Conservation (phyloP, 2,329 filamentous ascomycete genomes). For the Cladophialophora exuberans region DNA sequence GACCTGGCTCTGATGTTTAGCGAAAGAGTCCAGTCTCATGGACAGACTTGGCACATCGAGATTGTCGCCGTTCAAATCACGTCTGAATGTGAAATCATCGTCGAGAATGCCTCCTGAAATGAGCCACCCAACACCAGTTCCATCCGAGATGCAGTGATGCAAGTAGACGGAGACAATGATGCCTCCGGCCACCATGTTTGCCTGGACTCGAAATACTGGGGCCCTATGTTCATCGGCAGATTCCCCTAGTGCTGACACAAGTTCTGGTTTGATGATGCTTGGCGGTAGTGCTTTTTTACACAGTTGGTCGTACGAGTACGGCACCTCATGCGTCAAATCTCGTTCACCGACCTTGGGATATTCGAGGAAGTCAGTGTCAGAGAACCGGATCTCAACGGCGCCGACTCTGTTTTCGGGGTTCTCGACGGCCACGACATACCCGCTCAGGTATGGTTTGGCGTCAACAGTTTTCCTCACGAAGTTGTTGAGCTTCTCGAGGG, state of each 20-base stretch:
- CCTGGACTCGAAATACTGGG: constrained; percentile 32
- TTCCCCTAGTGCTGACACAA: constrained; percentile 30
- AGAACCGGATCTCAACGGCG: constrained; percentile 31
- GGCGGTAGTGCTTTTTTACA: constrained; percentile 26
- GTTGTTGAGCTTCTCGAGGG: constrained; percentile 20
- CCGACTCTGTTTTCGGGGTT: constrained; percentile 18
- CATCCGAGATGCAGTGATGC: constrained; percentile 34
- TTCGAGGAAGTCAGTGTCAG: constrained; percentile 29
- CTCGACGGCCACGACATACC: constrained; percentile 28
- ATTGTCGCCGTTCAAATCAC: constrained; percentile 20
- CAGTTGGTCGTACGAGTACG: constrained; percentile 31
- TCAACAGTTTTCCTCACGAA: constrained; percentile 29
- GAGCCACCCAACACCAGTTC: constrained; percentile 29
- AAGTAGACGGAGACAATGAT: constrained; percentile 33
- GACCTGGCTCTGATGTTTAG: constrained; percentile 26
- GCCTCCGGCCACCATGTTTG: constrained; percentile 32
- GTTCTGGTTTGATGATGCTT: constrained; percentile 29
- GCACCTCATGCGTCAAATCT: constrained; percentile 26
- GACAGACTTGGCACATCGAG: constrained; percentile 18
- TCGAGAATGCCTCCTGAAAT: constrained; percentile 29
- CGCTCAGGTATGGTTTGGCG: constrained; percentile 33
- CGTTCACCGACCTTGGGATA: constrained; percentile 28
- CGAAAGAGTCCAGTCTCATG: constrained; percentile 27
- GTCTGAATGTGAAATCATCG: constrained; percentile 28
- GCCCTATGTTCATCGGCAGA: constrained; percentile 27